A percentile compares a stretch with the other conserved stretches of the same genome.
These are phyloP conservation scores for Theobroma grandiflorum DNA, from an alignment of 441 rosid genomes.

Conservation along the genomic window DNA sequence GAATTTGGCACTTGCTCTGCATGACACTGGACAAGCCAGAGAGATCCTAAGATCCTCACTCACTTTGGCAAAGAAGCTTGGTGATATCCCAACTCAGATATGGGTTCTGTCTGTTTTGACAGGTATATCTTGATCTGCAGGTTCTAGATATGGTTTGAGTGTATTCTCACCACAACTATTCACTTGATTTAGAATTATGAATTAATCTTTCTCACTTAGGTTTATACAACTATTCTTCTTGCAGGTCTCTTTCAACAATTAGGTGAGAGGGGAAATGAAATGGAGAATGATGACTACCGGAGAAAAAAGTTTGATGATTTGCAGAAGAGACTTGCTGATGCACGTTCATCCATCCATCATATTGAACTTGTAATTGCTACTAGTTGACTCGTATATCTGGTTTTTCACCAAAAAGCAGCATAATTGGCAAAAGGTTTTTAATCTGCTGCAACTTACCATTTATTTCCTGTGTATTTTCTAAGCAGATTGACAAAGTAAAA, in stretches of 20 bases:
- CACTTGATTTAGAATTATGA: neutral
- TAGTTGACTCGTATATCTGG: slow-evolving; percentile 3
- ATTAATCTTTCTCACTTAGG: slow-evolving; percentile 16
- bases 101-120: slow-evolving; percentile 92
- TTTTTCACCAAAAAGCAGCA: neutral
- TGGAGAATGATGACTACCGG: slow-evolving; percentile 89
- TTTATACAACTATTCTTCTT: slow-evolving; percentile 26
- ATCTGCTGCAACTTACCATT: slow-evolving; percentile 13
- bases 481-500: slow-evolving; percentile 75
- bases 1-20: slow-evolving; percentile 87
- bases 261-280: slow-evolving; percentile 84
- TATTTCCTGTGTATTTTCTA: slow-evolving; percentile 21
- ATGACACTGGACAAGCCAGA: slow-evolving; percentile 89
- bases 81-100: slow-evolving; percentile 91
- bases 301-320: slow-evolving; percentile 76
- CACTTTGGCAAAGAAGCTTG: slow-evolving; percentile 88
- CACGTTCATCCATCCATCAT: slow-evolving; percentile 85
- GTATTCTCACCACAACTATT: neutral
- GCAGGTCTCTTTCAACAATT: slow-evolving; percentile 73
- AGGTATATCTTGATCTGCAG: slow-evolving; percentile 45
- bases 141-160: neutral
- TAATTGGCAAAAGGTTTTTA: slow-evolving; percentile 9
- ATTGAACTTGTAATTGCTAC: slow-evolving; percentile 67
- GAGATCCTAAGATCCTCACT: slow-evolving; percentile 94
- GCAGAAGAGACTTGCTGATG: slow-evolving; percentile 85